phyloP scores from a whole-genome alignment of 2,329 filamentous ascomycete genomes.

The Zalaria sp. region DNA sequence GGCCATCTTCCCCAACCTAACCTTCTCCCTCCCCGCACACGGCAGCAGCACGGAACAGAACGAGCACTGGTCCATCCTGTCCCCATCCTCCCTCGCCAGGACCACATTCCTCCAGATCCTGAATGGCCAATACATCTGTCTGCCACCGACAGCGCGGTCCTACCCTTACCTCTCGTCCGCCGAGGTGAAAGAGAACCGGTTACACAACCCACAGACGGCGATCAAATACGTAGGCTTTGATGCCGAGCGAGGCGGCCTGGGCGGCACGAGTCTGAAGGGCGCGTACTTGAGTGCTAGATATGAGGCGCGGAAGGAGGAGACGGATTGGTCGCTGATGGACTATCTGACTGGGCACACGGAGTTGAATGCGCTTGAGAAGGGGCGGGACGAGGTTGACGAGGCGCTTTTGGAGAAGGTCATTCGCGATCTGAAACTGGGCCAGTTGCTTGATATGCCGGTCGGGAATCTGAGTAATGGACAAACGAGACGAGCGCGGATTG shows the following conservation, averaged over 20 bases:
- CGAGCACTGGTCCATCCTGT: conserved; percentile 63
- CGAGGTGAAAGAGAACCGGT: conserved; percentile 27
- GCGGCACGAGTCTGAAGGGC: conserved; percentile 46
- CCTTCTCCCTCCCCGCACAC: conserved; percentile 52
- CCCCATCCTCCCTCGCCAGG: conserved; percentile 63
- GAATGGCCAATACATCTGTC: conserved; percentile 58
- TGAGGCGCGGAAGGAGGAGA: conserved; percentile 73
- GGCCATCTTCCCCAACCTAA: conserved; percentile 57
- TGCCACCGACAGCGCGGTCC: conserved; percentile 60
- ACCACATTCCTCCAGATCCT: conserved; percentile 73
- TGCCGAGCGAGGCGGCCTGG: conserved; percentile 47
- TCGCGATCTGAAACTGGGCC: conserved; percentile 51
- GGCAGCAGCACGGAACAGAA: conserved; percentile 15
- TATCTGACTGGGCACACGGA: conserved; percentile 73
- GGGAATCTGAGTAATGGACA: conserved; percentile 90
- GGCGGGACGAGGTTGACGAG: conserved; percentile 29
- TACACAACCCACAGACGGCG: conserved; percentile 49
- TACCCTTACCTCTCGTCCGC: conserved; percentile 63
- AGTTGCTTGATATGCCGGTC: conserved; percentile 66
- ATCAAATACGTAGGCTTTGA: conserved; percentile 89
- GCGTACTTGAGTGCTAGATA: conserved; percentile 83
- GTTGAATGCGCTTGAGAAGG: conserved; percentile 55
- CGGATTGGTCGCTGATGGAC: conserved; percentile 71
- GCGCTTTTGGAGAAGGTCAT: conserved; percentile 49
- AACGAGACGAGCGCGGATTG: conserved; percentile 73